Evolutionary conservation across 1,284 basidiomycete species (phyloP), one percentile per base, ranked within the genome.

Genomic region (Neonothopanus nambi): DNA sequence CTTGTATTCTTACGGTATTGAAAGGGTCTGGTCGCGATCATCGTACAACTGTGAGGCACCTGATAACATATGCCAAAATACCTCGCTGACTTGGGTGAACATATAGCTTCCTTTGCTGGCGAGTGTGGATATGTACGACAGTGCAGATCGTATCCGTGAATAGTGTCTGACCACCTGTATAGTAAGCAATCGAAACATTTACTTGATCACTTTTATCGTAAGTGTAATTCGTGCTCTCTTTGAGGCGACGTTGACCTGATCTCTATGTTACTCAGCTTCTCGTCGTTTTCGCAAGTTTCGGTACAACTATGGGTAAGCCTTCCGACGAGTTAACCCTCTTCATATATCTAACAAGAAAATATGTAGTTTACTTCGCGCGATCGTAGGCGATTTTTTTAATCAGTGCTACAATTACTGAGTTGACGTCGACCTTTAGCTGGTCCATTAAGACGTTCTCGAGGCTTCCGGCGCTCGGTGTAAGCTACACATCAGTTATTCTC

Each of bases 11-110:
- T 44, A 8, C 30, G 15, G 11, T 3, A 13, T 36, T 7, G 36
- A 13, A 17, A 57, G 55, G 41, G 41, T 13, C 7, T 57, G 23
- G 50, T 57, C 11, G 55, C 46, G 15, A 39, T 54, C 12, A 48
- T 48, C 15, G 40, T 50, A 11, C 55, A 57, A 48, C 12, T 43
- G 55, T 56, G 15, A 30, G 50, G 38, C n/a, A 13, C 9, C n/a
- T 23, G 4, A 33, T 9, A 13, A 2, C 3, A 9, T 2, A 15
- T 36, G 30, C 13, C 12, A 6, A 23, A 38, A 4, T 1, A 9
- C 21, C n/a, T 39, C 11, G 17, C 15, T 15, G 8, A 33, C n/a
- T 17, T 9, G 15, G 37, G 9, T 12, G n/a, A 26, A 38, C 37
- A 28, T 11, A 28, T 28, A 28, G 26, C 5, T 28, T 28, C 26